Base-by-base conservation (phyloP, 1,139 yeast genomes). In the Sugiyamaella castrensis region DNA sequence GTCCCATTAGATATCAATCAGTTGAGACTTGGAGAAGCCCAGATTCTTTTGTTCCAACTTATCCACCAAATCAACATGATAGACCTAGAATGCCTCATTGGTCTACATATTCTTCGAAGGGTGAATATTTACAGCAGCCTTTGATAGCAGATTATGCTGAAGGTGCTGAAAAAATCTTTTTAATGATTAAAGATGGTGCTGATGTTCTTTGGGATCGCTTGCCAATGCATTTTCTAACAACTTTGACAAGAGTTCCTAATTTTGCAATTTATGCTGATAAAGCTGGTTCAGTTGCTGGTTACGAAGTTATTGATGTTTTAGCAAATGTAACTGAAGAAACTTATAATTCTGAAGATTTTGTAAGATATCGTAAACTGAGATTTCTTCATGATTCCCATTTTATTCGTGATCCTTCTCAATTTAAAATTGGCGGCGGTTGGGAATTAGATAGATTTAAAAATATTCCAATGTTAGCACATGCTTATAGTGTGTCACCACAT, bases 111-210 rank as follows among this genome's bases (percentile, higher is more conserved):
- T 37, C 45, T 5, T 40, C 52, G 34, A 48, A 48, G 28, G 51
- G 50, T 2, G 50, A 50, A 26, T 53, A 57, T 40, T 44, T 61
- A 27, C 53, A 57, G 41, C 65, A 61, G 48, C 53, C 61, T 12
- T 34, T 60, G 15, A 56, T 55, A n/a, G 58, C 60, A 6, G 64
- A 62, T 39, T 61, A 58, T 32, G 62, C 63, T 26, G 42, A 51
- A 15, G 56, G 57, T 8, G 39, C 58, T 1, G 59, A 64, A 11
- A 56, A 58, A 4, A 43, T 63, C 8, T 68, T 65, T 47, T 46
- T 64, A 13, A 65, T 69, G 70, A 56, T 69, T 44, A 69, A 69
- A 46, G 65, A 71, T 3, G 72, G 73, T 5, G 63, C 66, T 8
- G 62, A 65, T 15, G 68, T 65, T 3, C 50, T 64, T 49, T 68